Evolutionary conservation across 345 rosid genomes (phyloP).

Genomic region (Arabis hirsuta): DNA sequence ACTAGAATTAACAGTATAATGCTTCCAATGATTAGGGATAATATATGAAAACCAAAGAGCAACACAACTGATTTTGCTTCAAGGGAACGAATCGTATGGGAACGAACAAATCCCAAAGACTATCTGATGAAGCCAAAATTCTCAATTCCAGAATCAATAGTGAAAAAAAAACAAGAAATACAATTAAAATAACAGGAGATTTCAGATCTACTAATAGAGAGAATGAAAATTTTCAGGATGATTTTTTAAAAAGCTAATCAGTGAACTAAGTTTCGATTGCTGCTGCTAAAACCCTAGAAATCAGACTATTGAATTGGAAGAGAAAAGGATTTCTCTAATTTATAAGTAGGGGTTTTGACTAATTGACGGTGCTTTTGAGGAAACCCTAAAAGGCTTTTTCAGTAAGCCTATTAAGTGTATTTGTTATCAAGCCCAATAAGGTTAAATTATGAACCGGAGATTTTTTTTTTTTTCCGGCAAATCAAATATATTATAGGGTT

Average conservation of each 20-base stretch:
- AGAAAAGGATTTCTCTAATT: background rate
- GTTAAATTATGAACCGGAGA: background rate
- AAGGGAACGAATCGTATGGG: slow-evolving; percentile 86
- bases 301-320: background rate
- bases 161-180: background rate
- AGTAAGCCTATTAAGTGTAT: background rate
- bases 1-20: slow-evolving; percentile 15
- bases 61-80: slow-evolving; percentile 71
- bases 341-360: slow-evolving; percentile 9
- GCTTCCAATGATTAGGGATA: background rate
- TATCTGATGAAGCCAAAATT: slow-evolving; percentile 73
- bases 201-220: background rate
- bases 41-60: slow-evolving; percentile 32
- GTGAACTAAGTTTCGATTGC: background rate
- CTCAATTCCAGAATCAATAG: background rate
- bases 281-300: slow-evolving; percentile 6
- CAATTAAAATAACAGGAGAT: background rate
- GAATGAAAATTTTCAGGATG: background rate
- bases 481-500: too few relatives aligned
- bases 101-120: slow-evolving; percentile 65
- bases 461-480: too few relatives aligned
- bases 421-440: background rate
- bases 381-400: slow-evolving; percentile 34
- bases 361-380: background rate
- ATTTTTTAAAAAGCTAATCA: too few relatives aligned